Conservation (phyloP, 768 basidiomycete genomes). For the Tricholoma furcatifolium region DNA sequence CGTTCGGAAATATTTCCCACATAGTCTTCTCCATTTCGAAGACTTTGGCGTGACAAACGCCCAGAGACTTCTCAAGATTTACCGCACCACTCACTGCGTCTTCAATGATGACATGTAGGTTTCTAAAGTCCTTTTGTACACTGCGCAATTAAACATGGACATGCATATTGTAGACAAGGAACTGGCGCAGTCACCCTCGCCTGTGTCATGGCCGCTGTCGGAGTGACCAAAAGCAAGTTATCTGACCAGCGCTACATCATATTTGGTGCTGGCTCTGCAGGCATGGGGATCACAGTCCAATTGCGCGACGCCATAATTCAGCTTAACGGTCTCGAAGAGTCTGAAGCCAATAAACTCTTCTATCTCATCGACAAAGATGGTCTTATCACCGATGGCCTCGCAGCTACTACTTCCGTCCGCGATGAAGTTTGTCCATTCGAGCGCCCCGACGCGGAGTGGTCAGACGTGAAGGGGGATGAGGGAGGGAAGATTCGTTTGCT, state of each 20-base stretch:
- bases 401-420: conserved; percentile 39
- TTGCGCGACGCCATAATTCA: conserved; percentile 73
- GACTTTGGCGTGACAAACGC: conserved; percentile 84
- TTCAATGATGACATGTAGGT: conserved; percentile 86
- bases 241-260: conserved; percentile 76
- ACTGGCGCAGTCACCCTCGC: conserved; percentile 77
- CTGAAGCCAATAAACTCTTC: conserved; percentile 65
- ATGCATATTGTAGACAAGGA: conserved; percentile 49
- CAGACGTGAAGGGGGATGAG: conserved; percentile 30
- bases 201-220: conserved; percentile 64
- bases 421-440: conserved; percentile 53
- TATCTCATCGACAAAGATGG: conserved; percentile 74
- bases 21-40: conserved; percentile 76
- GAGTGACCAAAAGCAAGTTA: conserved; percentile 62
- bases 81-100: conserved; percentile 59
- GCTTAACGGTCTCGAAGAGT: conserved; percentile 45
- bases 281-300: conserved; percentile 76
- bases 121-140: not conserved
- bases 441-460: conserved; percentile 58
- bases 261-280: conserved; percentile 81
- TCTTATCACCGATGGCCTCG: conserved; percentile 47
- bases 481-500: conserved; percentile 50
- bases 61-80: conserved; percentile 60
- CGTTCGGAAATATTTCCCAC: conserved; percentile 68
- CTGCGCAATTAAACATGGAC: not conserved